phyloP scores from a whole-genome alignment of 306 rosid genomes.

The Mimosa pudica region DNA sequence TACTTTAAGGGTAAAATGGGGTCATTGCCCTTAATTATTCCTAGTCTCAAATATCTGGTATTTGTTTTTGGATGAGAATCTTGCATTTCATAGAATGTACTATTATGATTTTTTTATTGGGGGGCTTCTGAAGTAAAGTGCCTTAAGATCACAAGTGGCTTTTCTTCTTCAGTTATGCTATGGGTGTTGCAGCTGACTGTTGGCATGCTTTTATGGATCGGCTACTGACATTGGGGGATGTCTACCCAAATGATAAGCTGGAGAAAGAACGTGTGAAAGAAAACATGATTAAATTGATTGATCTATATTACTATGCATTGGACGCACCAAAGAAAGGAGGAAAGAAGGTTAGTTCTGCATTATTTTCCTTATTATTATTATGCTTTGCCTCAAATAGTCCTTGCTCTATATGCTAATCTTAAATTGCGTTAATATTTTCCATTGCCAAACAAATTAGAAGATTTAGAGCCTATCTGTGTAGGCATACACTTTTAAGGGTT shows the following conservation, averaged over 20 bases:
- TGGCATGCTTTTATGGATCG: constrained; percentile 80
- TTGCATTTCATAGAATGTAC: not conserved
- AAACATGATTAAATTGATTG: constrained; percentile 55
- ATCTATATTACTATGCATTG: constrained; percentile 68
- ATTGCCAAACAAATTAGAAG: not conserved
- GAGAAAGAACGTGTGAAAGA: constrained; percentile 39
- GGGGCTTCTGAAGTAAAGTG: not conserved
- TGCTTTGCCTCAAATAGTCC: not conserved
- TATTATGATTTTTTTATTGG: not conserved
- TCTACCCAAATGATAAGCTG: constrained; percentile 29
- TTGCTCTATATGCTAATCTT: not conserved
- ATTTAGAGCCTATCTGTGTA: not conserved
- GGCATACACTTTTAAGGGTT: no score
- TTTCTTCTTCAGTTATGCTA: constrained; percentile 48
- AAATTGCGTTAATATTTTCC: not conserved
- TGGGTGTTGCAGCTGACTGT: constrained; percentile 59
- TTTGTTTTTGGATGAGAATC: not conserved
- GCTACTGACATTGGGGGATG: not conserved
- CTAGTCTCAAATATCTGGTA: not conserved
- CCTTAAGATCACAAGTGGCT: constrained; percentile 9
- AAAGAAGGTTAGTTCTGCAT: constrained; percentile 59
- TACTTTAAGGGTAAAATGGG: no score
- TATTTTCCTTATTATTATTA: constrained; percentile 6
- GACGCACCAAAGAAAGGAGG: constrained; percentile 79
- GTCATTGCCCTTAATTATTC: no score